Evolutionary conservation across 768 basidiomycete species (phyloP).

Genomic region (Suillus subalutaceus): DNA sequence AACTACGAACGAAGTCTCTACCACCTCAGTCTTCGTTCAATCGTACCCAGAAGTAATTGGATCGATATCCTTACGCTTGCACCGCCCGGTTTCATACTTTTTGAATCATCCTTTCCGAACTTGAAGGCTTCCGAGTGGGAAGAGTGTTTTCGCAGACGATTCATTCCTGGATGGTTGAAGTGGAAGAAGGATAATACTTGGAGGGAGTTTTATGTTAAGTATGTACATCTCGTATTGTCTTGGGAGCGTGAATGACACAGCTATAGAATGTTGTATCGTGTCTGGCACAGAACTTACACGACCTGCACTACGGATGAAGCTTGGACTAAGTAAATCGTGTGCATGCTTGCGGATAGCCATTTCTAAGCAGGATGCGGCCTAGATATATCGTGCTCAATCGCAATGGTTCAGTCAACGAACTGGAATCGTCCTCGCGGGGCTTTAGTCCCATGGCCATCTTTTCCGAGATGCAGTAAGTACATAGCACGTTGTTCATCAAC

Average conservation of each 20-base stretch:
- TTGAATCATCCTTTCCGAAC: constrained; percentile 70
- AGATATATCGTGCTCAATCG: constrained; percentile 80
- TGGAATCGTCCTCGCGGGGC: constrained; percentile 65
- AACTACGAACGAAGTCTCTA: constrained; percentile 54
- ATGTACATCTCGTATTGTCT: constrained; percentile 26
- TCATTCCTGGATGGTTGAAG: constrained; percentile 76
- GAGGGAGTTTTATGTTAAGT: constrained; percentile 73
- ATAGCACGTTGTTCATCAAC: not conserved
- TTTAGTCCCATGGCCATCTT: constrained; percentile 72
- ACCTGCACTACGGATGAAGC: constrained; percentile 80
- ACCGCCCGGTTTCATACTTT: constrained; percentile 62
- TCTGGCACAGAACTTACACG: constrained; percentile 69
- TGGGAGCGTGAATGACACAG: constrained; percentile 14
- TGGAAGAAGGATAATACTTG: constrained; percentile 67
- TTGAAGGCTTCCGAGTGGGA: constrained; percentile 71
- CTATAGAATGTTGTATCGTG: constrained; percentile 58
- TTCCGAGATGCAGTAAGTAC: constrained; percentile 72
- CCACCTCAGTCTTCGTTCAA: constrained; percentile 62
- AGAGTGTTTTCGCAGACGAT: constrained; percentile 70
- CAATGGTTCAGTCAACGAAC: constrained; percentile 73
- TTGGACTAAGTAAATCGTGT: constrained; percentile 70
- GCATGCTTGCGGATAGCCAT: constrained; percentile 12
- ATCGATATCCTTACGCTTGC: constrained; percentile 73
- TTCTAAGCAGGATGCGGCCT: constrained; percentile 10
- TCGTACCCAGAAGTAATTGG: constrained; percentile 79